Evolutionary conservation across 768 basidiomycete genomes (phyloP).

Genomic region (Mycena indigotica): DNA sequence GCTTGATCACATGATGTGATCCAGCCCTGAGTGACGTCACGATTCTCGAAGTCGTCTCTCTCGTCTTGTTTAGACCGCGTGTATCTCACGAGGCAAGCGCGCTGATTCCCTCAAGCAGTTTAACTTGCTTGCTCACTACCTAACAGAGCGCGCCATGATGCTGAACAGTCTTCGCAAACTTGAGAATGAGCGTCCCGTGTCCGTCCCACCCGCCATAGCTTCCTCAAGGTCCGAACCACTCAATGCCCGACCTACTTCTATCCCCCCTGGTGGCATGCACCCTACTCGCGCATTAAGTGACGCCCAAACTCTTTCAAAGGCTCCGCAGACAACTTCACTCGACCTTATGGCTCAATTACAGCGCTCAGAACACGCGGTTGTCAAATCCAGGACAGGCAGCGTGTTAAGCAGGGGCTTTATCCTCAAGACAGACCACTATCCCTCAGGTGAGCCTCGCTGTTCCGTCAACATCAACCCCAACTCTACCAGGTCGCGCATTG

Average conservation of each 20-base stretch:
- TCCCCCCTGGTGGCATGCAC: conserved; percentile 20
- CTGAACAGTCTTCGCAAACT: conserved; percentile 22
- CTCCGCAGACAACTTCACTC: conserved; percentile 36
- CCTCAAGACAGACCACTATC: conserved; percentile 90
- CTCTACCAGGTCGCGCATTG: conserved; percentile 72
- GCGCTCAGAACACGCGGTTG: conserved; percentile 70
- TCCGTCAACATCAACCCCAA: conserved; percentile 4
- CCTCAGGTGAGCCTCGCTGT: conserved; percentile 54
- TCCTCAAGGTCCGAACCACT: conserved; percentile 21
- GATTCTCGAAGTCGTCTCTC: no score
- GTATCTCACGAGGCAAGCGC: no score
- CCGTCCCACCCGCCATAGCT: conserved; percentile 20
- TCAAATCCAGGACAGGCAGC: conserved; percentile 81
- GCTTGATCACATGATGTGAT: no score
- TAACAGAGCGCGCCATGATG: conserved; percentile 19
- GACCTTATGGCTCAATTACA: conserved; percentile 67
- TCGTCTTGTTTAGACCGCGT: no score
- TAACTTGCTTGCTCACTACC: no score
- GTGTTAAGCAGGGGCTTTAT: conserved; percentile 89
- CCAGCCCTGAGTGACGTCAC: no score
- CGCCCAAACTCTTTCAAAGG: conserved; percentile 5
- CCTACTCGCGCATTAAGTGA: conserved; percentile 15
- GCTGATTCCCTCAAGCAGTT: no score
- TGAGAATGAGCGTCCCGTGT: conserved; percentile 18
- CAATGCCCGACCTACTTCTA: conserved; percentile 25